phyloP scores from a whole-genome alignment of 192 early-diverging fungal species.

The Coemansia guatemalensis region DNA sequence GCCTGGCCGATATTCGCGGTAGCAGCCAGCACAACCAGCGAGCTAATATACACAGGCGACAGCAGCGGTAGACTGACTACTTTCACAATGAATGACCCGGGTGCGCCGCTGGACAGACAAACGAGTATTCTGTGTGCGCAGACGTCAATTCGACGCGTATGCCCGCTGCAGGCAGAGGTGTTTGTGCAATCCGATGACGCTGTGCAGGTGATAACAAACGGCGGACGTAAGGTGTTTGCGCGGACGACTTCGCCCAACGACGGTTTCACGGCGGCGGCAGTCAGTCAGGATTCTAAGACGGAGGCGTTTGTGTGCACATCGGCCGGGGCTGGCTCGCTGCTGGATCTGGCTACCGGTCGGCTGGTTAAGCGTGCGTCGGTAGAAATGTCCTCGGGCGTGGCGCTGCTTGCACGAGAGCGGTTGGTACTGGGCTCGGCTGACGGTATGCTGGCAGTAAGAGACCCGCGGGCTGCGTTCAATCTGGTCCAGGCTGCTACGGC shows the following conservation, averaged over 20 bases:
- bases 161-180: slow-evolving; percentile 60
- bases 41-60: slow-evolving; percentile 86
- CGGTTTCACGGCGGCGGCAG: slow-evolving; percentile 28
- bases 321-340: slow-evolving; percentile 33
- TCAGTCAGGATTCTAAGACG: slow-evolving; percentile 9
- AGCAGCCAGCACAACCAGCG: slow-evolving; percentile 66
- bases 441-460: slow-evolving; percentile 33
- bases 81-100: slow-evolving; percentile 45
- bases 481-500: slow-evolving; percentile 10
- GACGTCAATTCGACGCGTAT: slow-evolving; percentile 65
- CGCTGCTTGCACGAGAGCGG: neutral
- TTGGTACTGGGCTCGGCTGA: slow-evolving; percentile 25
- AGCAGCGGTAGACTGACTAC: slow-evolving; percentile 75
- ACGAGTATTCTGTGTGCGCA: slow-evolving; percentile 69
- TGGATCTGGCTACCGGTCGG: slow-evolving; percentile 26
- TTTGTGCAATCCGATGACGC: slow-evolving; percentile 63
- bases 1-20: slow-evolving; percentile 35
- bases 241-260: slow-evolving; percentile 56
- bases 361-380: slow-evolving; percentile 16
- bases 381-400: slow-evolving; percentile 21
- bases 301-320: slow-evolving; percentile 49
- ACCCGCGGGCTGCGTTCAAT: slow-evolving; percentile 20
- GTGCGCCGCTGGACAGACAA: slow-evolving; percentile 62
- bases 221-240: slow-evolving; percentile 44
- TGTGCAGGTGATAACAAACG: slow-evolving; percentile 62